phyloP scores from a whole-genome alignment of 352 stramenopile species.

The Chrysophaeum taylorii region DNA sequence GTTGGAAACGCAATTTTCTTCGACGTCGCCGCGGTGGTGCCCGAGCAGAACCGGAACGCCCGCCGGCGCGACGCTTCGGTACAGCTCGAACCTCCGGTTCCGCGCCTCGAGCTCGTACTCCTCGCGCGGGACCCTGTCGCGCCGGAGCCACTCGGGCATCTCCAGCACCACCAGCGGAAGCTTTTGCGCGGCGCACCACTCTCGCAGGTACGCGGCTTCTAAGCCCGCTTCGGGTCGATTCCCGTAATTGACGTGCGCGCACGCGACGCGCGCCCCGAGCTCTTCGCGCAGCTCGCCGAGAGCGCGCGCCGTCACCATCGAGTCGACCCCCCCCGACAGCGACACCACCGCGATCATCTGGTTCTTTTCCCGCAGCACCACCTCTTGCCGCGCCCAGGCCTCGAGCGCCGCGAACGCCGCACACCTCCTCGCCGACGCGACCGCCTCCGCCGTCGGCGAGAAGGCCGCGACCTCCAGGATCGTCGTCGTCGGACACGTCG shows the following conservation, averaged over 20 bases:
- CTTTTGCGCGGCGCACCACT: conserved; percentile 58
- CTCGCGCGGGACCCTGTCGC: conserved; percentile 54
- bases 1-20: conserved; percentile 96
- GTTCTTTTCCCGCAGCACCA: too few species aligned
- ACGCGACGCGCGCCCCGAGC: conserved; percentile 65
- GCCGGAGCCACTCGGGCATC: background rate
- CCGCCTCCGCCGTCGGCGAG: conserved; percentile 30
- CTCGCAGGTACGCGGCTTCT: conserved; percentile 78
- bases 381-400: conserved; percentile 17
- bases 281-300: conserved; percentile 64
- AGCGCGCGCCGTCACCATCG: conserved; percentile 88
- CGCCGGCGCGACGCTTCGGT: conserved; percentile 30
- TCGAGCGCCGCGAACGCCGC: conserved; percentile 26
- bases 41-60: conserved; percentile 82
- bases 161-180: conserved; percentile 25
- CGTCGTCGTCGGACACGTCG: conserved; percentile 38
- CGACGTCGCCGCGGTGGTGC: conserved; percentile 89
- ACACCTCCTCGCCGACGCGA: conserved; percentile 25
- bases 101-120: conserved; percentile 86
- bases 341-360: conserved; percentile 64
- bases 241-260: conserved; percentile 92
- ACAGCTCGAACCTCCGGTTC: conserved; percentile 81
- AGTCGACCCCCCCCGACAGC: conserved; percentile 88
- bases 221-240: conserved; percentile 78
- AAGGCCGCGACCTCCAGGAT: conserved; percentile 53